Conservation (phyloP, 2,329 filamentous ascomycete species). For the Aspergillus arachidicola region DNA sequence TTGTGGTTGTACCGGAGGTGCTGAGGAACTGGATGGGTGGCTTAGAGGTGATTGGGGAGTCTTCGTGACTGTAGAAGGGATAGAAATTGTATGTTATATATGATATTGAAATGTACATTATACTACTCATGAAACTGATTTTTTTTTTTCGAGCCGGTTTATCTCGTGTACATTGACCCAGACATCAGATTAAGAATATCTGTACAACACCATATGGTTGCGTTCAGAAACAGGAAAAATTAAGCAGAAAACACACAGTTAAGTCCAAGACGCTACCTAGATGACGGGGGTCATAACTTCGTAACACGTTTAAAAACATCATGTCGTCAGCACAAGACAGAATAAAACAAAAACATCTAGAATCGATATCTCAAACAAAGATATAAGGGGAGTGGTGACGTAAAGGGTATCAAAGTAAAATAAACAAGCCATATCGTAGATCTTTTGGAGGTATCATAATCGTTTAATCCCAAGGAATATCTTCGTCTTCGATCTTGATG, state of each 20-base stretch:
- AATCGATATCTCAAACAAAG: constrained; percentile 1
- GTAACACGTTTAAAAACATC: constrained; percentile 10
- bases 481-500: constrained; percentile 62
- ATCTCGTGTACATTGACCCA: background rate
- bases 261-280: background rate
- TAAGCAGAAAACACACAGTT: background rate
- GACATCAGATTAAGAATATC: background rate
- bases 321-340: constrained; percentile 5
- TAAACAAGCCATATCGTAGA: constrained; percentile 9
- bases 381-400: background rate
- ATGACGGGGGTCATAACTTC: constrained; percentile 7
- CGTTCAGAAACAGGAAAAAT: background rate
- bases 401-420: constrained; percentile 18
- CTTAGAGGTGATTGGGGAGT: constrained; percentile 61
- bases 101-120: constrained; percentile 3
- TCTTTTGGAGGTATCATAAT: constrained; percentile 10
- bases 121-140: background rate
- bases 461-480: constrained; percentile 62
- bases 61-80: background rate
- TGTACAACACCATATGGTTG: background rate
- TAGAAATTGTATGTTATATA: background rate
- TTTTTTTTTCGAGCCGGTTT: background rate
- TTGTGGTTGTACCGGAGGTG: constrained; percentile 75
- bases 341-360: constrained; percentile 5
- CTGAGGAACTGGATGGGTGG: constrained; percentile 85